Evolutionary conservation across 768 basidiomycete genomes (phyloP).

Genomic region (Brasilioporus rufonigricans): DNA sequence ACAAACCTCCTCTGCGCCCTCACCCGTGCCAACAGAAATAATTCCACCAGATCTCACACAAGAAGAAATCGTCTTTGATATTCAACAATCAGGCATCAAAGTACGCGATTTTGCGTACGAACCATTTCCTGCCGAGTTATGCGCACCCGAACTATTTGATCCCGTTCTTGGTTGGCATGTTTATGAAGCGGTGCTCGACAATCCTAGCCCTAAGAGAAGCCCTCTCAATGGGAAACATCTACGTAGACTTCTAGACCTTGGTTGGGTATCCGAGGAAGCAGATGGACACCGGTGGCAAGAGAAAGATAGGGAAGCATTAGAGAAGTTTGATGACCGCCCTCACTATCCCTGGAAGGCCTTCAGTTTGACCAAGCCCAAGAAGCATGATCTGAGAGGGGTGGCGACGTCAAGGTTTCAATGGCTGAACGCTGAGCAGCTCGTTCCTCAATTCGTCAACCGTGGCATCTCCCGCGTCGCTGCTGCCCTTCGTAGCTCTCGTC

Average conservation of each 20-base stretch:
- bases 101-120: slow-evolving; percentile 34
- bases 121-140: slow-evolving; percentile 11
- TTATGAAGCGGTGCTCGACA: slow-evolving; percentile 27
- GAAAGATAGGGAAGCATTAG: slow-evolving; percentile 26
- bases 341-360: slow-evolving; percentile 30
- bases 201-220: slow-evolving; percentile 16
- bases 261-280: slow-evolving; percentile 24
- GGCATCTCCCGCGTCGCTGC: slow-evolving; percentile 19
- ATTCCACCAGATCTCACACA: slow-evolving; percentile 32
- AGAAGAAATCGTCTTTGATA: slow-evolving; percentile 33
- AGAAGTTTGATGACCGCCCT: slow-evolving; percentile 22
- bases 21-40: slow-evolving; percentile 34
- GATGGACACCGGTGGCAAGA: slow-evolving; percentile 26
- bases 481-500: slow-evolving; percentile 10
- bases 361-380: slow-evolving; percentile 23
- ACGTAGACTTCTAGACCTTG: slow-evolving; percentile 30
- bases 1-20: slow-evolving; percentile 23
- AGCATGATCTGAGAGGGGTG: slow-evolving; percentile 25
- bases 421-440: slow-evolving; percentile 31
- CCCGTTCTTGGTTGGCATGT: slow-evolving; percentile 31
- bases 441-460: slow-evolving; percentile 25
- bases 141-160: slow-evolving; percentile 30
- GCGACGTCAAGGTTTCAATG: slow-evolving; percentile 29
- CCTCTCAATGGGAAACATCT: slow-evolving; percentile 23
- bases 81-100: slow-evolving; percentile 28